A percentile compares a stretch with the other conserved stretches of the same genome.
Evolutionary conservation across 2,329 filamentous ascomycete species (phyloP).

Genomic region (Didymosphaeria variabile): DNA sequence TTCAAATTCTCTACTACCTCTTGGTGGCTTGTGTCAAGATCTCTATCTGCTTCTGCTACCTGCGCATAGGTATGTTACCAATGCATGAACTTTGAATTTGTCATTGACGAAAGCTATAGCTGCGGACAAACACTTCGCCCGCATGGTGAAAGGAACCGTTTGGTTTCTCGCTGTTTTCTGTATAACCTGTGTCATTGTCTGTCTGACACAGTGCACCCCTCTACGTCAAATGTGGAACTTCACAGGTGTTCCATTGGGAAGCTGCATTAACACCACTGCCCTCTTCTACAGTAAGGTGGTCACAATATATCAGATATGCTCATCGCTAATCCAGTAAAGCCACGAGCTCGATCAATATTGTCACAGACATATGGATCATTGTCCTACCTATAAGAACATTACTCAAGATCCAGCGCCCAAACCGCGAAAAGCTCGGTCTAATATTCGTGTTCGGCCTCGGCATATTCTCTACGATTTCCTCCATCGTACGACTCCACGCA

Average conservation of each 20-base stretch:
- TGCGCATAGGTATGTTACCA: slow-evolving; percentile 41
- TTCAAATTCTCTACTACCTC: slow-evolving; percentile 45
- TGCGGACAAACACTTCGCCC: slow-evolving; percentile 33
- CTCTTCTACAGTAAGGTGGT: slow-evolving; percentile 43
- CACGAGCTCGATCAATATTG: slow-evolving; percentile 79
- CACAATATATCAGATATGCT: background rate
- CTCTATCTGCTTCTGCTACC: slow-evolving; percentile 47
- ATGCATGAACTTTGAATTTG: background rate
- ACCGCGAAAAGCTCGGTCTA: slow-evolving; percentile 83
- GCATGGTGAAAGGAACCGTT: slow-evolving; percentile 35
- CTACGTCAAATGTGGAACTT: slow-evolving; percentile 47
- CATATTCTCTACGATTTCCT: slow-evolving; percentile 86
- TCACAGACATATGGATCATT: slow-evolving; percentile 86
- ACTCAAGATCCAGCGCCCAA: slow-evolving; percentile 81
- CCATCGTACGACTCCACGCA: slow-evolving; percentile 68
- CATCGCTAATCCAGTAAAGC: slow-evolving; percentile 14
- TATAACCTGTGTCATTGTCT: slow-evolving; percentile 35
- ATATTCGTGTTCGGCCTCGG: slow-evolving; percentile 84
- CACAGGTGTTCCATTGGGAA: slow-evolving; percentile 32
- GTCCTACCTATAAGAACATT: slow-evolving; percentile 85
- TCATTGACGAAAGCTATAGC: slow-evolving; percentile 25
- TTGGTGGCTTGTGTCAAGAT: slow-evolving; percentile 41
- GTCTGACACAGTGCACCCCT: slow-evolving; percentile 42
- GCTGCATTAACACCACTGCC: slow-evolving; percentile 45
- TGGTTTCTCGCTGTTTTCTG: slow-evolving; percentile 36